A percentile compares a stretch with the other conserved stretches of the same genome.
Evolutionary conservation across 768 basidiomycete genomes (phyloP).

Genomic region (Tricholoma furcatifolium): DNA sequence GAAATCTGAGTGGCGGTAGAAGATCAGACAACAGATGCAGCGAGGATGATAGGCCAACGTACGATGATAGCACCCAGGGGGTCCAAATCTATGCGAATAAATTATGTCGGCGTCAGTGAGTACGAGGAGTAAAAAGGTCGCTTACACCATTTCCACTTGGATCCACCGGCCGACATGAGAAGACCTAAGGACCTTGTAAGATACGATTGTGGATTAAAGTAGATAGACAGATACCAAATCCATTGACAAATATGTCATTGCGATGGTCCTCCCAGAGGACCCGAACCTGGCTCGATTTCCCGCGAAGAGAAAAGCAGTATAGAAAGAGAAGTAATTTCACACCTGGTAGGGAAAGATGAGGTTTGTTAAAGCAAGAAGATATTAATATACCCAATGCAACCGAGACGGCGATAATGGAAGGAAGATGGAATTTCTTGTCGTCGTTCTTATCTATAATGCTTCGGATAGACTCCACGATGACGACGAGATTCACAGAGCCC

Average conservation of each 20-base stretch:
- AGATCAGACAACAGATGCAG: slow-evolving; percentile 8
- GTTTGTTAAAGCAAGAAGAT: slow-evolving; percentile 1
- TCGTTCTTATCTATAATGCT: slow-evolving; percentile 59
- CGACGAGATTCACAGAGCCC: slow-evolving; percentile 87
- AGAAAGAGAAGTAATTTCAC: slow-evolving; percentile 86
- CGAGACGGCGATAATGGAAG: slow-evolving; percentile 80
- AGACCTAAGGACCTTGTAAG: slow-evolving; percentile 46
- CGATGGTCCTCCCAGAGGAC: slow-evolving; percentile 98
- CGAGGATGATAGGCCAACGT: slow-evolving; percentile 24
- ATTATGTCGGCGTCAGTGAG: neutral
- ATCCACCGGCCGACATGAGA: slow-evolving; percentile 82
- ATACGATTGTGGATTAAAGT: slow-evolving; percentile 2
- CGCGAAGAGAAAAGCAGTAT: slow-evolving; percentile 79
- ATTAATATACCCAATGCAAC: slow-evolving; percentile 68
- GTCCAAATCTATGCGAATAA: slow-evolving; percentile 55
- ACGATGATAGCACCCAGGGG: slow-evolving; percentile 78
- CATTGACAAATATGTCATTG: slow-evolving; percentile 87
- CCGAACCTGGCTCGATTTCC: slow-evolving; percentile 85
- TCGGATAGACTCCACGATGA: slow-evolving; percentile 84
- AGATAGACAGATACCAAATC: slow-evolving; percentile 51
- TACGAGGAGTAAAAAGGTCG: slow-evolving; percentile 17
- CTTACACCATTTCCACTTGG: slow-evolving; percentile 81
- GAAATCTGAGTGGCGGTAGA: slow-evolving; percentile 48
- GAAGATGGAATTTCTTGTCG: slow-evolving; percentile 67
- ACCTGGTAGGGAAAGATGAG: slow-evolving; percentile 36